A percentile compares a stretch with the other conserved stretches of the same genome.
These are phyloP conservation scores for Diaporthe sp. DNA, from an alignment of 2,329 filamentous ascomycete genomes.

Conservation along the genomic window DNA sequence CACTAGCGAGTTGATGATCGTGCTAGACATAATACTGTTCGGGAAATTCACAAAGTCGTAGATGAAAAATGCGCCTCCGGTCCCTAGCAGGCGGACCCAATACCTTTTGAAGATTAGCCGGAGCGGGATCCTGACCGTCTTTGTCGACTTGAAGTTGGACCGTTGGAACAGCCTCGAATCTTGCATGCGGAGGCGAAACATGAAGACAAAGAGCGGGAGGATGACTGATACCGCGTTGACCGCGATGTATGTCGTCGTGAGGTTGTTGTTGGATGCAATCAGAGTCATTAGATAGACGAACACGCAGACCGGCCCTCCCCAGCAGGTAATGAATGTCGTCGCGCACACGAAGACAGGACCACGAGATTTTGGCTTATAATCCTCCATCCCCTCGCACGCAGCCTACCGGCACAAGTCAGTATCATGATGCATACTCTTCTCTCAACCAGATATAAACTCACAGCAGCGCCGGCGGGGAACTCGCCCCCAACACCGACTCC, in stretches of 20 bases:
- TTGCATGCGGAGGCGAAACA: slow-evolving; percentile 50
- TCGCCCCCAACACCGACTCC: slow-evolving; percentile 54
- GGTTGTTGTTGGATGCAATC: slow-evolving; percentile 50
- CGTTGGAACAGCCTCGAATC: slow-evolving; percentile 49
- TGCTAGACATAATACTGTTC: slow-evolving; percentile 59
- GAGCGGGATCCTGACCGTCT: slow-evolving; percentile 43
- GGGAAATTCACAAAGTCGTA: slow-evolving; percentile 62
- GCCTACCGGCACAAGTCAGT: slow-evolving; percentile 30
- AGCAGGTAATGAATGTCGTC: slow-evolving; percentile 51
- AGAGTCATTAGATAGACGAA: slow-evolving; percentile 52
- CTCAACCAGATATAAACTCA: neutral
- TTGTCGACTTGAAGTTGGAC: slow-evolving; percentile 47
- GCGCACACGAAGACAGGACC: slow-evolving; percentile 52
- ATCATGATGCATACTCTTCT: neutral
- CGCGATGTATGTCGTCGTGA: slow-evolving; percentile 45
- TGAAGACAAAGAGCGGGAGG: slow-evolving; percentile 48
- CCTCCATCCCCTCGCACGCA: slow-evolving; percentile 50
- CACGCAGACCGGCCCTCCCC: slow-evolving; percentile 49
- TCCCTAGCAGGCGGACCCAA: slow-evolving; percentile 60
- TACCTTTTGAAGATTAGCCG: slow-evolving; percentile 57
- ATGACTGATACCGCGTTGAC: slow-evolving; percentile 50
- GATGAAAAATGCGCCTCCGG: slow-evolving; percentile 65
- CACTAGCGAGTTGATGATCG: slow-evolving; percentile 55
- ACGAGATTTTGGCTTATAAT: slow-evolving; percentile 42
- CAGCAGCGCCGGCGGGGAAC: slow-evolving; percentile 53